Conservation (phyloP, 2,329 filamentous ascomycete species). For the Epichloe scottii region DNA sequence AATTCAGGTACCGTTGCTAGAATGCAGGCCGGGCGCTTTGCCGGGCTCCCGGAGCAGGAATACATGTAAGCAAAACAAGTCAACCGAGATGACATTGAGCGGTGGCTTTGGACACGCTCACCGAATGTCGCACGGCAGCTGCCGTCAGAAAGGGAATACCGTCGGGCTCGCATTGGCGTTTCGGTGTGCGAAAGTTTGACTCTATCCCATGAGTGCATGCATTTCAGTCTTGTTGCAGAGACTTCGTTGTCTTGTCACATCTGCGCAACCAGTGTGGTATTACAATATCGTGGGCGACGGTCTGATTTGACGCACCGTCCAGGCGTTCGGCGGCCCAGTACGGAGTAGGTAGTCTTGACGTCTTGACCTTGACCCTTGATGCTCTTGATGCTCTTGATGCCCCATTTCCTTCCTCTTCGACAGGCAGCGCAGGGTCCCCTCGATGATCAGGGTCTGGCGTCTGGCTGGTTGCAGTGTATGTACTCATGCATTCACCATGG, state of each 20-base stretch:
- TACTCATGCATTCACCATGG: too few species aligned
- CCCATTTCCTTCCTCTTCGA: neutral
- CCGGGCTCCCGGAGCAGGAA: too few species aligned
- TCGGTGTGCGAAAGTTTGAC: neutral
- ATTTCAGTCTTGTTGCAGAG: neutral
- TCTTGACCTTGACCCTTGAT: too few species aligned
- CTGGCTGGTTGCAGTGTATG: neutral
- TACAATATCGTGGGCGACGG: too few species aligned
- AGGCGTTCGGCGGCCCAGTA: neutral
- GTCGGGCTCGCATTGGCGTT: neutral
- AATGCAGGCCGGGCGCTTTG: too few species aligned
- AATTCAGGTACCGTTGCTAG: too few species aligned
- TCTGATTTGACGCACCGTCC: neutral
- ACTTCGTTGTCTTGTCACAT: neutral
- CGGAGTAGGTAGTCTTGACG: too few species aligned
- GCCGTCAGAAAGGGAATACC: too few species aligned
- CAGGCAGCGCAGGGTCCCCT: too few species aligned
- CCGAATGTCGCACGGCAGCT: neutral
- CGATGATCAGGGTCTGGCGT: neutral
- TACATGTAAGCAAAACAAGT: too few species aligned
- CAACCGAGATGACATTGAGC: too few species aligned
- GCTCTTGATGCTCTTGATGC: too few species aligned
- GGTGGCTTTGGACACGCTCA: neutral
- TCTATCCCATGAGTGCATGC: neutral
- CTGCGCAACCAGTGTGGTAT: neutral